Base-by-base conservation (phyloP, 352 stramenopile genomes). In the Phytopythium delawarense region DNA sequence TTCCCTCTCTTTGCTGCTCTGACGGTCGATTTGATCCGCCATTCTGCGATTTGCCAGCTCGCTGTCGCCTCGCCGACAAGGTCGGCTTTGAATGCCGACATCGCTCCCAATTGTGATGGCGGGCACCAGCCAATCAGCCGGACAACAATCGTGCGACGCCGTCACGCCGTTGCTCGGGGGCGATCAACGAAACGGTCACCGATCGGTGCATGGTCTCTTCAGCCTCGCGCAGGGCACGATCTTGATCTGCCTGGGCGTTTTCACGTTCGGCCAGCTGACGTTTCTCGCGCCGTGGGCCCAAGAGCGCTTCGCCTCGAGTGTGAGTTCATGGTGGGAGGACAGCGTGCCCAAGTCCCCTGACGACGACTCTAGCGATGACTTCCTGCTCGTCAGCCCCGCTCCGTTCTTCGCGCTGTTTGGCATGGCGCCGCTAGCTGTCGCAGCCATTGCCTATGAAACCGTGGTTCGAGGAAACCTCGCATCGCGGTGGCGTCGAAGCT, bases 221-320 rank as follows among this genome's bases (percentile, higher is more conserved):
- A 59, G 37, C 23, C 32, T 42, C 42, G 61, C 67, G 2, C 76
- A 86, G n/a, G 30, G 74, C 39, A 35, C 73, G 42, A 37, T 87
- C 4, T 39, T 84, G 25, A 50, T 60, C 9, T 82, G 68, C 15
- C 71, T 87, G 20, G 57, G 25, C 32, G 50, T 78, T 21, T 89
- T 85, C 64, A 45, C 74, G 21, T 62, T 68, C 50, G 75, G 62
- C 1, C 76, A 84, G 39, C 53, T 75, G 7, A 62, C 74, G 53
- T 83, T 79, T 39, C 57, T 83, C 40, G 70, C 70, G 15, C 72
- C 75, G 28, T 66, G 68, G n/a, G 66, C 72, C 20, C 71, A 82
- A 42, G 20, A 72, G 23, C 50, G 25, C 51, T 71, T 79, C 25
- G 70, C 62, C 21, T 63, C 49, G 6, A 64, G 58, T 0, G 64